These are phyloP conservation scores for Saururus chinensis DNA, from an alignment of 164 flowering plant genomes.

Conservation along the genomic window DNA sequence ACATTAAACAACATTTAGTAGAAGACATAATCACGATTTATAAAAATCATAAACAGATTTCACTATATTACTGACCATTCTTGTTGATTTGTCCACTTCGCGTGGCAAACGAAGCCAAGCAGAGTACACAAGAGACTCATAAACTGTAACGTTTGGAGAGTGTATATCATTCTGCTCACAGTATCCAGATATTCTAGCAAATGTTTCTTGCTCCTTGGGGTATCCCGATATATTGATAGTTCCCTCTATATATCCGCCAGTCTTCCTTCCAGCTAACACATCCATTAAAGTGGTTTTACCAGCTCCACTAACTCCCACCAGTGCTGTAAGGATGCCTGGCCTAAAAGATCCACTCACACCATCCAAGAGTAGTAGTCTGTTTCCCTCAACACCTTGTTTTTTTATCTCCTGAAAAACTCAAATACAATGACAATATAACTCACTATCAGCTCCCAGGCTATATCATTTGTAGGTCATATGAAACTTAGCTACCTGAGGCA, in stretches of 20 bases:
- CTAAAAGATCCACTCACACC: slow-evolving; percentile 40
- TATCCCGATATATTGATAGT: slow-evolving; percentile 34
- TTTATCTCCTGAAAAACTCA: slow-evolving; percentile 46
- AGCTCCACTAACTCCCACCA: slow-evolving; percentile 56
- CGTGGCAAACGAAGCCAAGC: slow-evolving; percentile 47
- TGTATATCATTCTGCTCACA: slow-evolving; percentile 51
- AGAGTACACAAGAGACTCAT: slow-evolving; percentile 38
- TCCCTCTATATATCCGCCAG: slow-evolving; percentile 41
- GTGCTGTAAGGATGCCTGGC: slow-evolving; percentile 47
- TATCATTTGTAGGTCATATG: too few species aligned
- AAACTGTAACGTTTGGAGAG: slow-evolving; percentile 40
- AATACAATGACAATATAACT: neutral
- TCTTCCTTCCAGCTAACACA: slow-evolving; percentile 43
- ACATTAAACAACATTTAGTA: neutral
- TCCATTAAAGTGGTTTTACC: slow-evolving; percentile 51
- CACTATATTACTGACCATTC: slow-evolving; percentile 21
- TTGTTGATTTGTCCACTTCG: slow-evolving; percentile 22
- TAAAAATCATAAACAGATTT: too few species aligned
- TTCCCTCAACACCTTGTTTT: slow-evolving; percentile 24
- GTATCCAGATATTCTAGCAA: slow-evolving; percentile 43
- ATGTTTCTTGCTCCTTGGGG: slow-evolving; percentile 39
- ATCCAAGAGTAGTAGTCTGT: slow-evolving; percentile 28
- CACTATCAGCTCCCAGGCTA: neutral
- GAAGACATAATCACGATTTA: too few species aligned
- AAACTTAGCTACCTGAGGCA: too few species aligned